Conservation (phyloP, 1,284 basidiomycete species). For the Cryptococcus sp. region DNA sequence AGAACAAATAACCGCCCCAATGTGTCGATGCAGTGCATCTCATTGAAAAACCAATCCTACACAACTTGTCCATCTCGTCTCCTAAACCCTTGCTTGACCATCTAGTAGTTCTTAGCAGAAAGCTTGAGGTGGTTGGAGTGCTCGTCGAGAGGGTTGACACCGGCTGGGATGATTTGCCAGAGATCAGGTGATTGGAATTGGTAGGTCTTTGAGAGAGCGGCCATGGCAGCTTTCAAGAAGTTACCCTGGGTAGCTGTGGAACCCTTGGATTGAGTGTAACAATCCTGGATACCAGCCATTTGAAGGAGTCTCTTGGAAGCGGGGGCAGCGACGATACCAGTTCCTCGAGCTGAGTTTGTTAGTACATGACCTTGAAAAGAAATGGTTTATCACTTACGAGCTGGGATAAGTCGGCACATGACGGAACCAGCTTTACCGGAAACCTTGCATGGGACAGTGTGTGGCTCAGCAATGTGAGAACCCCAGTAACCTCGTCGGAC, state of each 20-base stretch:
- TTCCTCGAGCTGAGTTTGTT: constrained; percentile 64
- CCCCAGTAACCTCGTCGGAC: constrained; percentile 99
- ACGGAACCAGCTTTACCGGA: constrained; percentile 98
- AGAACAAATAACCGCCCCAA: no score
- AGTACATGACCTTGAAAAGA: neutral
- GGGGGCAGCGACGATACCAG: constrained; percentile 98
- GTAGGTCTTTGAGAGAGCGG: constrained; percentile 96
- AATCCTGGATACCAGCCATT: constrained; percentile 93
- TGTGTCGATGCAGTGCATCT: constrained; percentile 1
- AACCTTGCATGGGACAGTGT: constrained; percentile 98
- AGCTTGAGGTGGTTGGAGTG: constrained; percentile 85
- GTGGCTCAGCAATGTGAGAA: constrained; percentile 94
- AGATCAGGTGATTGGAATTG: constrained; percentile 93
- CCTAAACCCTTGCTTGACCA: neutral
- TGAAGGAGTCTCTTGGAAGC: constrained; percentile 96
- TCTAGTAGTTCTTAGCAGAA: constrained; percentile 73
- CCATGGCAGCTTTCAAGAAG: constrained; percentile 99
- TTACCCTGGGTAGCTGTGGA: constrained; percentile 99
- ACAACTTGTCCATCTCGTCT: neutral
- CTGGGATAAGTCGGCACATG: constrained; percentile 98
- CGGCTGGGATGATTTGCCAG: constrained; percentile 83
- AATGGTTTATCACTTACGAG: constrained; percentile 51
- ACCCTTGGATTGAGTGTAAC: constrained; percentile 76
- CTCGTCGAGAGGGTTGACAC: constrained; percentile 85
- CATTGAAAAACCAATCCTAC: neutral